Evolutionary conservation across 73 alveolate species (phyloP).

Genomic region (Diophrys sp.): DNA sequence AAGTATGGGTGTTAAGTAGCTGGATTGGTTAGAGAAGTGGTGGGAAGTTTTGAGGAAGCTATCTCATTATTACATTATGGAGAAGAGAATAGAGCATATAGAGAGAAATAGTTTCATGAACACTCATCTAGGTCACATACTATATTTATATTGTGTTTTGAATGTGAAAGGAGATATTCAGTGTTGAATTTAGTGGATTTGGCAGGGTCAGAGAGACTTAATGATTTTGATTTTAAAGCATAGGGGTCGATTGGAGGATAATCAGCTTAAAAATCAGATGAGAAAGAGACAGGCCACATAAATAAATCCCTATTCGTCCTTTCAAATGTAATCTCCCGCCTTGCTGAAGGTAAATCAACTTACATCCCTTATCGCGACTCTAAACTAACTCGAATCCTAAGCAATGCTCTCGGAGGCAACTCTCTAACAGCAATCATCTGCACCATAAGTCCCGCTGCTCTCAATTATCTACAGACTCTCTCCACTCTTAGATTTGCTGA

Average conservation of each 20-base stretch:
- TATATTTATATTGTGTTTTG: slow-evolving; percentile 77
- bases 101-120: slow-evolving; percentile 94
- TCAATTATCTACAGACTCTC: slow-evolving; percentile 67
- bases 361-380: slow-evolving; percentile 89
- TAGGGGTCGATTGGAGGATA: slow-evolving; percentile 51
- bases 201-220: slow-evolving; percentile 93
- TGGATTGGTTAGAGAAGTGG: slow-evolving; percentile 58
- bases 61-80: slow-evolving; percentile 87
- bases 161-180: slow-evolving; percentile 61
- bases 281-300: slow-evolving; percentile 83
- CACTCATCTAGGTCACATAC: slow-evolving; percentile 96
- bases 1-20: slow-evolving; percentile 65
- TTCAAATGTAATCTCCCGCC: slow-evolving; percentile 88
- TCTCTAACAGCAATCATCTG: slow-evolving; percentile 90
- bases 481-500: slow-evolving; percentile 79
- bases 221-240: slow-evolving; percentile 61
- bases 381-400: slow-evolving; percentile 81
- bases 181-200: slow-evolving; percentile 89
- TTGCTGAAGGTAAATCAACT: slow-evolving; percentile 66
- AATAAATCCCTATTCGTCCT: slow-evolving; percentile 82
- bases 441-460: slow-evolving; percentile 88
- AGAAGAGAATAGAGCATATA: slow-evolving; percentile 92
- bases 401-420: slow-evolving; percentile 85
- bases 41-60: slow-evolving; percentile 77
- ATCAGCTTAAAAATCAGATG: no score